phyloP scores from a whole-genome alignment of 2,329 filamentous ascomycete genomes.

The Xylariaceae sp. region DNA sequence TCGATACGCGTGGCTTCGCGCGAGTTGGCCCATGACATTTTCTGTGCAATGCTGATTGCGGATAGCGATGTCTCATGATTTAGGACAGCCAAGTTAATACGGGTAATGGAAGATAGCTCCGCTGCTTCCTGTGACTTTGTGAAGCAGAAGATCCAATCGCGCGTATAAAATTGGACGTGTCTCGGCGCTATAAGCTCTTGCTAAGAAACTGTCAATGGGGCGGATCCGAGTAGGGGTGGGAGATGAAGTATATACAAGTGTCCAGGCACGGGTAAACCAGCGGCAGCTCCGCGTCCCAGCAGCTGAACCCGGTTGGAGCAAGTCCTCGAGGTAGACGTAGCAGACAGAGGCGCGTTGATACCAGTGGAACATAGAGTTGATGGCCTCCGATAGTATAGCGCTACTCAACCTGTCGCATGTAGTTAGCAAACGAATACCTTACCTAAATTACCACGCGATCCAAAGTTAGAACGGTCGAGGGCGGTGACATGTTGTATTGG shows the following conservation, averaged over 20 bases:
- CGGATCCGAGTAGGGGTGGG: too few relatives aligned
- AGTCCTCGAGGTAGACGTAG: not conserved
- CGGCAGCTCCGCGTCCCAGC: not conserved
- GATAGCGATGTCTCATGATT: not conserved
- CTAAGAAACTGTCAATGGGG: not conserved
- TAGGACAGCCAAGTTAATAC: not conserved
- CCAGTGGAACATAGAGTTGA: too few relatives aligned
- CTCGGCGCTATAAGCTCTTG: slow-evolving; percentile 4
- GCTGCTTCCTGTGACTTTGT: not conserved
- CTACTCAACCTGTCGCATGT: too few relatives aligned
- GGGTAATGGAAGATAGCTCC: not conserved
- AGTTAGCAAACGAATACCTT: too few relatives aligned
- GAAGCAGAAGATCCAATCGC: not conserved
- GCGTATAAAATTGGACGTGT: slow-evolving; percentile 2
- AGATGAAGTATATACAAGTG: too few relatives aligned
- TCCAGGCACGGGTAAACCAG: not conserved
- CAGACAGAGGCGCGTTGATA: not conserved
- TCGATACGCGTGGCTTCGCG: slow-evolving; percentile 5
- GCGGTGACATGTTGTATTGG: too few relatives aligned
- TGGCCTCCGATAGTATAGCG: not conserved
- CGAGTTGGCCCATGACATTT: slow-evolving; percentile 2
- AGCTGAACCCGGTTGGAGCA: not conserved
- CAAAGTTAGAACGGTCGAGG: too few relatives aligned
- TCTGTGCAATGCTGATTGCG: not conserved
- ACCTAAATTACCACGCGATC: too few relatives aligned